Base-by-base conservation (phyloP, 108 stramenopile species). In the Cyclostephanos invisitatus region DNA sequence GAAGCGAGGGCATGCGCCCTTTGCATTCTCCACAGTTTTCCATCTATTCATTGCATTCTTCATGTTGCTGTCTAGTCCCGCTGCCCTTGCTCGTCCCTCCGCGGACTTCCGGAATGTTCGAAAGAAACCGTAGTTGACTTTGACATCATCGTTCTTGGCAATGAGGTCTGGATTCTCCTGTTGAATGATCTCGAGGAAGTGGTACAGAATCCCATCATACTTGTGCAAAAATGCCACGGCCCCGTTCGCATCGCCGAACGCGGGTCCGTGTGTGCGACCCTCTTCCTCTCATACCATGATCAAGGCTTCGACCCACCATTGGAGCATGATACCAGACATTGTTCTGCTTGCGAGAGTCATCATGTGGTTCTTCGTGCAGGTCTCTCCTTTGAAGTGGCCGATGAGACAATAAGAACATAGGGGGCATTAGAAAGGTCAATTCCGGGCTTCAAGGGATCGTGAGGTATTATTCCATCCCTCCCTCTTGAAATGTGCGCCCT, bases 351-450 rank as follows among this genome's bases (percentile, higher is more conserved):
- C 68, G 7, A 70, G 18, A 7, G 40, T 8, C 7, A 70, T 7
- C 15, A 57, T 29, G 40, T 70, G 68, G 7, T 70, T 3, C 10
- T 44, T 3, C 15, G 27, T 40, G 5, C 68, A 60, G 1, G 6
- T 47, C 35, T 68, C 53, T 10, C 60, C 60, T 27, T 77, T 77
- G 68, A 77, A 70, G 20, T 49, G 32, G 36, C 75, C 75, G 4
- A 64, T 14, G 9, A 78, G 35, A 38, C n/a, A 2, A 78, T 47
- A 37, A 38, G 27, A 2, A 78, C 64, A 18, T 67, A 65, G 20
- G 61, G 71, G 24, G 50, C 62, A 18, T 11, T 35, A 17, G 55
- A 25, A 5, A 56, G 55, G 55, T 56, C 55, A 20, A 37, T 54
- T 10, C 47, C 35, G 3, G 3, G 38, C 20, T 32, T 54, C 5